Conservation (phyloP, 192 early-diverging fungal genomes). For the Rhizophagus clarus region DNA sequence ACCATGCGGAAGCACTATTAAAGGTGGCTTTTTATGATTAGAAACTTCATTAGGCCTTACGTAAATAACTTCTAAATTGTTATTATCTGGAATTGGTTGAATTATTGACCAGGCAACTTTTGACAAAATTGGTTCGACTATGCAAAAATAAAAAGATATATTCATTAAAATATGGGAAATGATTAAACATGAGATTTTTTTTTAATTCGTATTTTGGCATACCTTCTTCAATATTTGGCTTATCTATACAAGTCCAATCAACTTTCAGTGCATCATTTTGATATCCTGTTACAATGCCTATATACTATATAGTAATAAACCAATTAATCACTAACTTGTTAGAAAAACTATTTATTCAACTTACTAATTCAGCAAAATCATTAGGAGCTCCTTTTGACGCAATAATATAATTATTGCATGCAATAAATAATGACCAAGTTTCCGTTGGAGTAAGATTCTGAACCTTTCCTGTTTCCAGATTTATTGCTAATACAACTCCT, state of each 20-base stretch:
- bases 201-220: neutral
- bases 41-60: slow-evolving; percentile 29
- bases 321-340: slow-evolving; percentile 2
- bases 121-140: slow-evolving; percentile 21
- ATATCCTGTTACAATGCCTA: slow-evolving; percentile 31
- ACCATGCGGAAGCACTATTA: slow-evolving; percentile 79
- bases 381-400: slow-evolving; percentile 54
- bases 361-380: slow-evolving; percentile 42
- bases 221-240: neutral
- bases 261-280: slow-evolving; percentile 32
- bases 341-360: slow-evolving; percentile 29
- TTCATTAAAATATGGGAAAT: too few species aligned
- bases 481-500: slow-evolving; percentile 35
- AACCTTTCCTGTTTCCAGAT: slow-evolving; percentile 51
- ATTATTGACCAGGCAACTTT: neutral
- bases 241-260: neutral
- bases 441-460: slow-evolving; percentile 52
- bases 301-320: slow-evolving; percentile 33
- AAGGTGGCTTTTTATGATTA: slow-evolving; percentile 46
- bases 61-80: slow-evolving; percentile 20
- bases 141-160: neutral
- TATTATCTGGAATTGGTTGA: neutral
- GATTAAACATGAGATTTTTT: too few species aligned
- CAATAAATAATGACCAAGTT: slow-evolving; percentile 49
- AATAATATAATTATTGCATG: slow-evolving; percentile 46